phyloP scores from a whole-genome alignment of 2,329 filamentous ascomycete genomes.

The Colletotrichum neosansevieriae region DNA sequence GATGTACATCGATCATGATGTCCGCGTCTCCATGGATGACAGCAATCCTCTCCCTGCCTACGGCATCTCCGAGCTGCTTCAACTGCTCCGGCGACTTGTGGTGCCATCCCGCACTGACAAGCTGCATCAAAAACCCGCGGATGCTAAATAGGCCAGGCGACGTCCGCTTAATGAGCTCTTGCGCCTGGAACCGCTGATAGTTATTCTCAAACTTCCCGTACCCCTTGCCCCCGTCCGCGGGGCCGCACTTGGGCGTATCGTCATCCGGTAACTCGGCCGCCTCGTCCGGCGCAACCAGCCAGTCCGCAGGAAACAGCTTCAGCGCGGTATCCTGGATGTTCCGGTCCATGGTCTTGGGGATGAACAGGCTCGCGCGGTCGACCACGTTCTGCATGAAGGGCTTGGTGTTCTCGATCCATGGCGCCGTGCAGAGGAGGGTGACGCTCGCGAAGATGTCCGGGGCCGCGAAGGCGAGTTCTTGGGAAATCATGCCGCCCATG shows the following conservation, averaged over 20 bases:
- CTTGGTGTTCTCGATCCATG: conserved; percentile 70
- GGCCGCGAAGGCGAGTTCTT: conserved; percentile 75
- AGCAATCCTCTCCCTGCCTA: conserved; percentile 80
- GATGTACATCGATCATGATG: conserved; percentile 80
- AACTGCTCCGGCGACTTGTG: conserved; percentile 78
- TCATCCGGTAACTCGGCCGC: conserved; percentile 60
- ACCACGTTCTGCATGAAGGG: conserved; percentile 74
- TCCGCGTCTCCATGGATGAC: conserved; percentile 83
- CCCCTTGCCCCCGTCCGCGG: conserved; percentile 42
- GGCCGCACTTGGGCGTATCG: conserved; percentile 55
- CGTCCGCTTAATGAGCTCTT: conserved; percentile 79
- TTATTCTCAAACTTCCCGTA: conserved; percentile 77
- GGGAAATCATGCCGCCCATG: conserved; percentile 93
- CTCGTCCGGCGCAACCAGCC: conserved; percentile 72
- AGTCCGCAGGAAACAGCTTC: conserved; percentile 75
- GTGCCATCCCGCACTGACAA: conserved; percentile 84
- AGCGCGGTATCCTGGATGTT: conserved; percentile 73
- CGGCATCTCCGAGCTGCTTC: conserved; percentile 70
- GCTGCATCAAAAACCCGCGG: conserved; percentile 80
- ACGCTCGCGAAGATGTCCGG: conserved; percentile 68
- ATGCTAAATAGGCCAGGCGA: conserved; percentile 71
- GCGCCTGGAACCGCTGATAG: conserved; percentile 84
- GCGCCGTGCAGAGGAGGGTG: conserved; percentile 72
- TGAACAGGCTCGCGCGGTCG: conserved; percentile 66
- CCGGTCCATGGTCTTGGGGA: conserved; percentile 78